A percentile compares a stretch with the other conserved stretches of the same genome.
Evolutionary conservation across 768 basidiomycete genomes (phyloP).

Genomic region (Piloderma croceum): DNA sequence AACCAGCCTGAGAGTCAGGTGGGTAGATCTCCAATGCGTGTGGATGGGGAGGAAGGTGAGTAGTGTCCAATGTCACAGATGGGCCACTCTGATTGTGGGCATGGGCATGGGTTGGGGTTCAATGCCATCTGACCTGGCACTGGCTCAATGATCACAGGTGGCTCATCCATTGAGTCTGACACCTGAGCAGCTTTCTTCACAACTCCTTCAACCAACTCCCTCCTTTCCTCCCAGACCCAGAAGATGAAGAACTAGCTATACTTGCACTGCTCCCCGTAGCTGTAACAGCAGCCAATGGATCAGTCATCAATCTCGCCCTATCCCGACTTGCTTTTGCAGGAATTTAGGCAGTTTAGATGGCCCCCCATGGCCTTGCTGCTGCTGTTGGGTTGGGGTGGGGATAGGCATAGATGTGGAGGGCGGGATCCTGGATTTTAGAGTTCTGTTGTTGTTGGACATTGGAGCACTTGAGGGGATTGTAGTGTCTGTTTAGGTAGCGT

Average conservation of each 20-base stretch:
- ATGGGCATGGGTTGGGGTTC: slow-evolving; percentile 47
- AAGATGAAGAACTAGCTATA: slow-evolving; percentile 40
- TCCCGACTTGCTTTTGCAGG: slow-evolving; percentile 57
- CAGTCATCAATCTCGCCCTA: slow-evolving; percentile 49
- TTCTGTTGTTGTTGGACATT: no score
- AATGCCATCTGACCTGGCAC: no score
- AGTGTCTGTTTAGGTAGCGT: no score
- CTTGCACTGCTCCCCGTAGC: slow-evolving; percentile 28
- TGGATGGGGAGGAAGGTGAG: slow-evolving; percentile 45
- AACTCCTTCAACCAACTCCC: slow-evolving; percentile 32
- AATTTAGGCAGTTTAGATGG: slow-evolving; percentile 67
- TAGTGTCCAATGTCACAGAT: no score
- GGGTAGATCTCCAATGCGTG: slow-evolving; percentile 62
- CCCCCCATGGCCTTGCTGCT: no score
- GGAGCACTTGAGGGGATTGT: no score
- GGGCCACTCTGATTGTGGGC: slow-evolving; percentile 54
- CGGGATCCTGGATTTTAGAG: no score
- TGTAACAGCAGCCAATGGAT: slow-evolving; percentile 29
- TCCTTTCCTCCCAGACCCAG: slow-evolving; percentile 29
- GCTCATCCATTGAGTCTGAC: slow-evolving; percentile 37
- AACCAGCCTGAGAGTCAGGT: slow-evolving; percentile 81
- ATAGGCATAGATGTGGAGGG: no score
- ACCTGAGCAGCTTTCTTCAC: slow-evolving; percentile 20
- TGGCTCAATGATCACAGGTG: slow-evolving; percentile 66
- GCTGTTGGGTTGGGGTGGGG: no score